These are phyloP conservation scores for Suhomyces emberorum DNA, from an alignment of 805 yeast genomes.

Conservation along the genomic window DNA sequence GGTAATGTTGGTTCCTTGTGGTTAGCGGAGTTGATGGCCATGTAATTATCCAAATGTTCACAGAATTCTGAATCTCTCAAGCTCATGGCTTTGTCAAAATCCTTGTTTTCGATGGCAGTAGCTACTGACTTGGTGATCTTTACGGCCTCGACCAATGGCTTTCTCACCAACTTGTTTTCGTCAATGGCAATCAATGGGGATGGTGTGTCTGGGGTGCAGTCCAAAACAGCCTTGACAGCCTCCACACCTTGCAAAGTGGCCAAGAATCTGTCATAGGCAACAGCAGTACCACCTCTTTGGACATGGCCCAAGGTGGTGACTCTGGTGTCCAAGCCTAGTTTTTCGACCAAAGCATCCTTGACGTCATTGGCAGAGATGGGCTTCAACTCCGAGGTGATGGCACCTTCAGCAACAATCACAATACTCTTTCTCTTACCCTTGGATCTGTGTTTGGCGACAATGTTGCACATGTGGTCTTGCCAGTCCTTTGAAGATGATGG, in stretches of 20 bases:
- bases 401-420: constrained; percentile 84
- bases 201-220: constrained; percentile 64
- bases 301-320: constrained; percentile 77
- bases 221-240: constrained; percentile 73
- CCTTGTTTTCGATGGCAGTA: constrained; percentile 58
- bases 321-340: constrained; percentile 73
- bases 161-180: constrained; percentile 67
- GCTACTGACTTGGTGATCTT: constrained; percentile 70
- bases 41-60: constrained; percentile 60
- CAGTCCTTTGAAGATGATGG: constrained; percentile 64
- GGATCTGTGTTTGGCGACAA: constrained; percentile 60
- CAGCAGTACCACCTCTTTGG: constrained; percentile 82
- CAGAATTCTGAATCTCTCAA: constrained; percentile 69
- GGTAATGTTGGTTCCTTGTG: constrained; percentile 44
- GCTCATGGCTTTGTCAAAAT: constrained; percentile 67
- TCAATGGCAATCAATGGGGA: constrained; percentile 75
- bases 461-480: constrained; percentile 64
- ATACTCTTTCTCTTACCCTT: constrained; percentile 77
- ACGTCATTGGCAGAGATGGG: constrained; percentile 68
- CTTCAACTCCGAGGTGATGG: constrained; percentile 63
- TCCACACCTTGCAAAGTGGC: constrained; percentile 83
- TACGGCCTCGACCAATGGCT: constrained; percentile 72
- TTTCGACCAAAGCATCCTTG: constrained; percentile 59
- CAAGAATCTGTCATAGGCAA: constrained; percentile 65
- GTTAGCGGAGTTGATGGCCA: constrained; percentile 47